These are phyloP conservation scores for Colletotrichum musae DNA, from an alignment of 2,329 filamentous ascomycete genomes.

Conservation along the genomic window DNA sequence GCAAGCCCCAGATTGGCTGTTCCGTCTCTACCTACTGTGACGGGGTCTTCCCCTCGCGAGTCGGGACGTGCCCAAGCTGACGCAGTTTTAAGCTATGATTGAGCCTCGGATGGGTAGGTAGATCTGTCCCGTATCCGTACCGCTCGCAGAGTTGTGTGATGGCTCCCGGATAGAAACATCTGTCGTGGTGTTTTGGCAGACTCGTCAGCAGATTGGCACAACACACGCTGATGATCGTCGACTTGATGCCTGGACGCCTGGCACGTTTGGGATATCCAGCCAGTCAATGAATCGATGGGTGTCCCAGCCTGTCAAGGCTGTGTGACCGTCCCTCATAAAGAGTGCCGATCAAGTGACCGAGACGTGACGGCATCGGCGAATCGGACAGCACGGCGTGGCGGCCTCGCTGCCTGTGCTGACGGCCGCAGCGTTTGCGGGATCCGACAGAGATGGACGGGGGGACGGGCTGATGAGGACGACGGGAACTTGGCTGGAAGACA, in stretches of 20 bases:
- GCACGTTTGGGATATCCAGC: not conserved
- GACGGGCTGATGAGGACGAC: too few species aligned
- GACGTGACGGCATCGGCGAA: conserved; percentile 6
- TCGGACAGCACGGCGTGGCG: not conserved
- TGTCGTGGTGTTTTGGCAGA: not conserved
- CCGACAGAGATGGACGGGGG: not conserved
- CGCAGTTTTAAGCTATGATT: not conserved
- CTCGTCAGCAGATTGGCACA: not conserved
- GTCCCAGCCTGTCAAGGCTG: conserved; percentile 2
- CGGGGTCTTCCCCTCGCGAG: not conserved
- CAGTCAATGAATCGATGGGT: not conserved
- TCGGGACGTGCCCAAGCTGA: not conserved
- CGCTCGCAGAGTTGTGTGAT: not conserved
- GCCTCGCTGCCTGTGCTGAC: conserved; percentile 6
- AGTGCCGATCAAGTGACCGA: conserved; percentile 4
- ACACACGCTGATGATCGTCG: not conserved
- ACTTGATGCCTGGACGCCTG: not conserved
- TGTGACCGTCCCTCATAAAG: conserved; percentile 1
- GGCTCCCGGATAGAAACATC: not conserved
- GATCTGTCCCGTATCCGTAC: conserved; percentile 1
- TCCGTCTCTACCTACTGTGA: not conserved
- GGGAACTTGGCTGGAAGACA: not conserved
- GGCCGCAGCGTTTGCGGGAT: conserved; percentile 5
- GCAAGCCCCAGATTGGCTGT: conserved; percentile 22
- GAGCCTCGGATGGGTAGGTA: not conserved